phyloP scores from a whole-genome alignment of 2,329 filamentous ascomycete genomes.

The Verticillium albo-atrum region DNA sequence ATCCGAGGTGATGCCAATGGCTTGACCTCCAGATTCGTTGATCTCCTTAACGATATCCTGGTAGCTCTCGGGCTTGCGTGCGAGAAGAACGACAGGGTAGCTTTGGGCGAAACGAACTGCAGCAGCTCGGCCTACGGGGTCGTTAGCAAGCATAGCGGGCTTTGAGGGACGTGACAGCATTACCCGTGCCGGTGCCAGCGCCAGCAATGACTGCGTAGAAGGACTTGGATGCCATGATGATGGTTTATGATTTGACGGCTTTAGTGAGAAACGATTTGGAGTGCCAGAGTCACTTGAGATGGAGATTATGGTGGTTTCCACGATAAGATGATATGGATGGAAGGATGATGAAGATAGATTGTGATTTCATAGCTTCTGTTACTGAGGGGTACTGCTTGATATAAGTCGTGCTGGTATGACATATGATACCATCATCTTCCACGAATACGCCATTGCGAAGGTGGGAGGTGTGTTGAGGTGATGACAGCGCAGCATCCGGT shows the following conservation, averaged over 20 bases:
- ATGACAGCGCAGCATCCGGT: background rate
- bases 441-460: background rate
- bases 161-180: background rate
- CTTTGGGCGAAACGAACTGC: constrained; percentile 56
- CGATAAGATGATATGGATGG: background rate
- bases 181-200: constrained; percentile 64
- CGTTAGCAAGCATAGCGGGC: background rate
- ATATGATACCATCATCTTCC: background rate
- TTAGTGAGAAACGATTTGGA: no score
- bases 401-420: background rate
- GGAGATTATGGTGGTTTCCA: no score
- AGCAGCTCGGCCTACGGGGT: constrained; percentile 33
- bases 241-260: background rate
- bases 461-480: background rate
- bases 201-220: constrained; percentile 67
- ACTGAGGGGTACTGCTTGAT: background rate
- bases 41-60: constrained; percentile 65
- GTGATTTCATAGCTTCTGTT: background rate
- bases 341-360: background rate
- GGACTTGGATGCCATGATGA: constrained; percentile 22
- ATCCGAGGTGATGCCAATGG: constrained; percentile 66
- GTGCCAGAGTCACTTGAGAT: no score
- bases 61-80: constrained; percentile 63
- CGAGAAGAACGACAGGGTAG: constrained; percentile 73
- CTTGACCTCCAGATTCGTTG: constrained; percentile 60